phyloP scores from a whole-genome alignment of 2,329 filamentous ascomycete genomes.

The Fusarium subtropicale region DNA sequence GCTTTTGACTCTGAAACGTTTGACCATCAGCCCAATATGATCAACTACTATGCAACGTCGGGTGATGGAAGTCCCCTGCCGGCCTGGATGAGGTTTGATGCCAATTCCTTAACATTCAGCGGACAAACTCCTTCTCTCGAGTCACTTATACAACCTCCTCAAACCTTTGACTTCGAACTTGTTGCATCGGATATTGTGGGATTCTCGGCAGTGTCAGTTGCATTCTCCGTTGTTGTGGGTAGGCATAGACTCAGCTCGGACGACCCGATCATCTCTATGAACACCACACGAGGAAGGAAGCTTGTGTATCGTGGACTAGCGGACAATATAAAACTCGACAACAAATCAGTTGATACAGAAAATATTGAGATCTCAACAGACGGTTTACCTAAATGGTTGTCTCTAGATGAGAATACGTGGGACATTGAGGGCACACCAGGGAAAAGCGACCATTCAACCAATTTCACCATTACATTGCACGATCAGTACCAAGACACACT shows the following conservation, averaged over 20 bases:
- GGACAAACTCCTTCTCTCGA: constrained; percentile 76
- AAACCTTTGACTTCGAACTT: constrained; percentile 77
- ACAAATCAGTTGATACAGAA: constrained; percentile 58
- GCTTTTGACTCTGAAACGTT: constrained; percentile 72
- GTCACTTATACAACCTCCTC: constrained; percentile 73
- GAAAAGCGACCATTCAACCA: constrained; percentile 66
- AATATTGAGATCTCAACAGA: constrained; percentile 66
- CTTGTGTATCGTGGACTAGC: constrained; percentile 66
- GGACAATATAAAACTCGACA: constrained; percentile 68
- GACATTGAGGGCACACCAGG: constrained; percentile 73
- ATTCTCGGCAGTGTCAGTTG: constrained; percentile 74
- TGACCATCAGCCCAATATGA: constrained; percentile 60
- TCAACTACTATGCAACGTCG: constrained; percentile 82
- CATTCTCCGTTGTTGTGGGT: constrained; percentile 79
- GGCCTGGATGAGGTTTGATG: constrained; percentile 84
- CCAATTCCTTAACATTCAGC: constrained; percentile 71
- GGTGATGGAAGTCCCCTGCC: constrained; percentile 84
- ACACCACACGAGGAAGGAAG: constrained; percentile 64
- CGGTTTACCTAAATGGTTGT: constrained; percentile 75
- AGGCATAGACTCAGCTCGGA: constrained; percentile 75
- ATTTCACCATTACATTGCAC: constrained; percentile 70
- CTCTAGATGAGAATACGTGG: constrained; percentile 71
- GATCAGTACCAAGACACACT: constrained; percentile 71
- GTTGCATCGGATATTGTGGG: constrained; percentile 84
- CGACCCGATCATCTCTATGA: constrained; percentile 66